Base-by-base conservation (phyloP, 495 filamentous ascomycete species). In the Lophiotrema nucula region DNA sequence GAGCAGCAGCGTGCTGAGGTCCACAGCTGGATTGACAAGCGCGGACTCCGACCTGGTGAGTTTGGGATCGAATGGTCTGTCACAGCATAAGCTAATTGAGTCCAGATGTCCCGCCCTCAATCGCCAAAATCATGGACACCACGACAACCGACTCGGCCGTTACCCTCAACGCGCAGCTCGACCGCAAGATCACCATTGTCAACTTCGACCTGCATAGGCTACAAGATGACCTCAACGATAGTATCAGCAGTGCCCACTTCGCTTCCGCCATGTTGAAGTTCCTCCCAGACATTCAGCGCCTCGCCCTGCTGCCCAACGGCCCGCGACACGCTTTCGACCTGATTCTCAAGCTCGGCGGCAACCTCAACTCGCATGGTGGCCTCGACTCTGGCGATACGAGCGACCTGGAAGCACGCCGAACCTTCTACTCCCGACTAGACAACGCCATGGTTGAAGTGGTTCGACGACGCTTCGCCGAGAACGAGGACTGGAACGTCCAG, bases 171-270 rank as follows among this genome's bases (percentile, higher is more conserved):
- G 75, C 73, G 33, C 76, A 79, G 67, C 75, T 79, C 63, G 76
- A 79, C 61, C 76, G 76, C 69, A 78, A 78, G 64, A 79, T 79
- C 72, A 78, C 76, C 38, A 77, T 79, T 57, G 73, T 79, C 31
- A 78, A 79, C 65, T 77, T 77, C 72, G 76, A 79, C 66, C 76
- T 79, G 8, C 76, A 79, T 68, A 73, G 76, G 52, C 73, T 79
- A 35, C 76, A 79, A 69, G 76, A 79, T 66, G 73, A 75, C 53
- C 72, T 79, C 61, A 75, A 75, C 60, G 73, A 75, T 67, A 68
- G 64, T 53, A 73, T 75, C 57, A 68, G 67, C 19, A 58, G 67
- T 35, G 48, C 72, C 2, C 71, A 72, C 63, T 77, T 76, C 67
- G 70, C 72, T 21, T 71, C 75, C 38, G 73, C 76, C 48, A 77